Conservation (phyloP, 2,329 filamentous ascomycete species). For the Magnaporthales sp. region DNA sequence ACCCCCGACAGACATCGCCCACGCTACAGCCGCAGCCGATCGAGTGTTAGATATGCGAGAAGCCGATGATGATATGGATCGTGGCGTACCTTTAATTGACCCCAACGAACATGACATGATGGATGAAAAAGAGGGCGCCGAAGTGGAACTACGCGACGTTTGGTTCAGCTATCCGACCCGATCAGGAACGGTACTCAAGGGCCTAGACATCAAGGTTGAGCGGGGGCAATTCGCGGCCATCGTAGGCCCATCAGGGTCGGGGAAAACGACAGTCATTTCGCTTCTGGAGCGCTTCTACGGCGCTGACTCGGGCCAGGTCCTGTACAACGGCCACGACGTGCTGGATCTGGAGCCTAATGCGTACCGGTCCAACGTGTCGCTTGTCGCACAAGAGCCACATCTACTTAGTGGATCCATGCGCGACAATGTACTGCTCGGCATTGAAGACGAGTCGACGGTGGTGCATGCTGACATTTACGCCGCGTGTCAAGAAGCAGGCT, state of each 20-base stretch:
- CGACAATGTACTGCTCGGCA: constrained; percentile 59
- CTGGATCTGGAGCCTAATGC: constrained; percentile 28
- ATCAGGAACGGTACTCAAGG: constrained; percentile 30
- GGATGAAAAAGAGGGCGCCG: constrained; percentile 30
- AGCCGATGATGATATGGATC: constrained; percentile 8
- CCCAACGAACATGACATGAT: constrained; percentile 18
- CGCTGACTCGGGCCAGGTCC: constrained; percentile 36
- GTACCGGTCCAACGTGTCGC: constrained; percentile 6
- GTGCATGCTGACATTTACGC: constrained; percentile 40
- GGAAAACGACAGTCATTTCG: constrained; percentile 42
- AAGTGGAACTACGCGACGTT: constrained; percentile 42
- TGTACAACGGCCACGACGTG: constrained; percentile 38
- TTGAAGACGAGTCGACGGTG: constrained; percentile 23
- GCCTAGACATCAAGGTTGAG: background rate
- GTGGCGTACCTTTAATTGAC: constrained; percentile 8
- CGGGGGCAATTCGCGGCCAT: constrained; percentile 39
- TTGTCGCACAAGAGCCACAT: constrained; percentile 52
- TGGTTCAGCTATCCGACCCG: constrained; percentile 49
- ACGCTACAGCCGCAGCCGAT: constrained; percentile 46
- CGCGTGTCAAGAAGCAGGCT: constrained; percentile 52
- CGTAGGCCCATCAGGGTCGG: constrained; percentile 49
- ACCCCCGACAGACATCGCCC: constrained; percentile 23
- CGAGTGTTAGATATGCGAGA: constrained; percentile 43
- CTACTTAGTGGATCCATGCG: constrained; percentile 61
- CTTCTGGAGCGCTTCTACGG: constrained; percentile 48